These are phyloP conservation scores for Nakazawaea pomicola DNA, from an alignment of 805 yeast genomes.

Conservation along the genomic window DNA sequence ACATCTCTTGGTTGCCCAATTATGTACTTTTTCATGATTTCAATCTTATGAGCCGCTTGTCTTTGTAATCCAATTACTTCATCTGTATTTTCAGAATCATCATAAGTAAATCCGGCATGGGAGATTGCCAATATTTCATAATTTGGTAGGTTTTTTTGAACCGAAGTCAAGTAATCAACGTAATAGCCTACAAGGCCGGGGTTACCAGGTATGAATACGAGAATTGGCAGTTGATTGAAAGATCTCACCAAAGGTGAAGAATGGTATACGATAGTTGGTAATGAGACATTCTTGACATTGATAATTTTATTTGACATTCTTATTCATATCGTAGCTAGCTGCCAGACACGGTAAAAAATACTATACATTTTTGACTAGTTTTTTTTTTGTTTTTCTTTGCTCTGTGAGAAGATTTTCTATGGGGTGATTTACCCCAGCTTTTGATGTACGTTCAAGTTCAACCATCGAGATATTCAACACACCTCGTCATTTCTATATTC, in stretches of 20 bases:
- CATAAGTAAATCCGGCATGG: slow-evolving; percentile 50
- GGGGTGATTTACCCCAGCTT: too few species aligned
- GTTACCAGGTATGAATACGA: slow-evolving; percentile 67
- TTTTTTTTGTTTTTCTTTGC: too few species aligned
- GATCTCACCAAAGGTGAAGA: slow-evolving; percentile 13
- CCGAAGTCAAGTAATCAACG: slow-evolving; percentile 40
- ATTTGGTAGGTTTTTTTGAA: slow-evolving; percentile 37
- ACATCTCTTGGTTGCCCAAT: slow-evolving; percentile 29
- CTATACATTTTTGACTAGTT: too few species aligned
- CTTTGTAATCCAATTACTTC: slow-evolving; percentile 37
- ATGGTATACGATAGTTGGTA: slow-evolving; percentile 29
- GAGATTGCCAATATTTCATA: slow-evolving; percentile 57
- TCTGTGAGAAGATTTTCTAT: too few species aligned
- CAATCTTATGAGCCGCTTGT: slow-evolving; percentile 56
- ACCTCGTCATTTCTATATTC: slow-evolving; percentile 27
- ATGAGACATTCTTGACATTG: slow-evolving; percentile 3
- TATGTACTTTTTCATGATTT: slow-evolving; percentile 36
- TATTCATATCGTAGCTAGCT: neutral
- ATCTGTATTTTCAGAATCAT: slow-evolving; percentile 14
- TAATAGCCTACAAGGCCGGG: slow-evolving; percentile 72
- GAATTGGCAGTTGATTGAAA: neutral
- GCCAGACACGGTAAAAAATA: too few species aligned
- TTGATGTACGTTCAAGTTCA: slow-evolving; percentile 8
- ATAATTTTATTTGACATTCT: neutral
- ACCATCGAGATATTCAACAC: slow-evolving; percentile 27